These are phyloP conservation scores for Beta corolliflora DNA, from an alignment of 179 eudicot genomes.

Conservation along the genomic window DNA sequence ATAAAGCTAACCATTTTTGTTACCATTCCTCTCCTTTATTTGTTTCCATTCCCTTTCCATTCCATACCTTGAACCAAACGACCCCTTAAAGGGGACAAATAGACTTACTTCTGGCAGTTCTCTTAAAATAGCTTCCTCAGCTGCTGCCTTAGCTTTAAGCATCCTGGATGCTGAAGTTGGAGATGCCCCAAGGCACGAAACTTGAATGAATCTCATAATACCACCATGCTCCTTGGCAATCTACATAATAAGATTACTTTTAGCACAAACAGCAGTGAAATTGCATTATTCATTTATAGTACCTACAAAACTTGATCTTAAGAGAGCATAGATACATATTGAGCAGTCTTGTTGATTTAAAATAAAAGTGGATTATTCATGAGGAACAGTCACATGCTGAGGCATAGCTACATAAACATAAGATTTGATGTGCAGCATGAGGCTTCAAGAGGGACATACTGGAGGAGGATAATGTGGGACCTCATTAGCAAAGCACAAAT, in stretches of 20 bases:
- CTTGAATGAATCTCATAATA: slow-evolving; percentile 88
- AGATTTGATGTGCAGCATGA: not conserved
- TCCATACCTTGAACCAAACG: too few relatives aligned
- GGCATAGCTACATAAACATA: not conserved
- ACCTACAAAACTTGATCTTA: not conserved
- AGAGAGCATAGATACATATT: not conserved
- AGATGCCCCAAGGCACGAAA: slow-evolving; percentile 93
- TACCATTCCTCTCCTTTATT: too few relatives aligned
- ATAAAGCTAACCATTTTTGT: too few relatives aligned
- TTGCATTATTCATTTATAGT: not conserved
- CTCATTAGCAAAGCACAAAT: not conserved
- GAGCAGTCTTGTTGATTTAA: not conserved
- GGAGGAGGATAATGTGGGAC: not conserved
- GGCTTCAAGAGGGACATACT: not conserved
- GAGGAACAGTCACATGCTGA: too few relatives aligned
- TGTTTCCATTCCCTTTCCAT: too few relatives aligned
- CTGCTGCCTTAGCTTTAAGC: slow-evolving; percentile 96
- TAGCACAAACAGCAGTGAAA: slow-evolving; percentile 8
- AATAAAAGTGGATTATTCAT: not conserved
- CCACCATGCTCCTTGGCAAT: slow-evolving; percentile 98
- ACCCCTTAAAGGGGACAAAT: too few relatives aligned
- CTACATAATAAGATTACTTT: slow-evolving; percentile 42
- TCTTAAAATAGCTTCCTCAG: slow-evolving; percentile 77
- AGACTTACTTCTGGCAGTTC: slow-evolving; percentile 77
- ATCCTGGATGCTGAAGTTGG: slow-evolving; percentile 74